Conservation (phyloP, 75 land plant genomes). For the Pinus tabuliformis region DNA sequence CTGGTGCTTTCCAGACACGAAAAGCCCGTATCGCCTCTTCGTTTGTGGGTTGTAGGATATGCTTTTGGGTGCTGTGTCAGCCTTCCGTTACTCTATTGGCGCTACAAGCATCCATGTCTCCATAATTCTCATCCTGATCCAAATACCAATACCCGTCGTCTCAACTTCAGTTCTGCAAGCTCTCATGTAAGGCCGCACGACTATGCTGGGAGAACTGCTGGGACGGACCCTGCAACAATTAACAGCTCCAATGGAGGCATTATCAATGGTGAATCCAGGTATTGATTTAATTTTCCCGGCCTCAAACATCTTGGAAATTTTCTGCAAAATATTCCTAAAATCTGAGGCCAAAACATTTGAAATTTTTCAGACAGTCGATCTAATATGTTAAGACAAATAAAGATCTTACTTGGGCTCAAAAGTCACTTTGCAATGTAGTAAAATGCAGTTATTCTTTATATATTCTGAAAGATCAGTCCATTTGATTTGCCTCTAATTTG, state of each 20-base stretch:
- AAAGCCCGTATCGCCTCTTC: constrained; percentile 70
- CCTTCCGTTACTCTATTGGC: constrained; percentile 55
- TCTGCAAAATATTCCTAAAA: too few relatives aligned
- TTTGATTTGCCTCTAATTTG: too few relatives aligned
- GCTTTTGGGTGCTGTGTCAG: constrained; percentile 52
- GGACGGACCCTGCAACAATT: neutral
- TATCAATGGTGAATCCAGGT: constrained; percentile 7
- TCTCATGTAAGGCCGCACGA: neutral
- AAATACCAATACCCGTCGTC: neutral
- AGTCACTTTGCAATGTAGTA: too few relatives aligned
- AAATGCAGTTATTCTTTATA: too few relatives aligned
- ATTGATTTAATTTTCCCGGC: neutral
- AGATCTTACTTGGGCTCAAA: too few relatives aligned
- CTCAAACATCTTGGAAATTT: too few relatives aligned
- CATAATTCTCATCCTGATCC: neutral
- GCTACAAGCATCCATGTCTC: constrained; percentile 19
- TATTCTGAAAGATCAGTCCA: too few relatives aligned
- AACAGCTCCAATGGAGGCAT: neutral
- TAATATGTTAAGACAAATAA: too few relatives aligned
- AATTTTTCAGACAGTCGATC: too few relatives aligned
- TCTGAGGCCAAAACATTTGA: too few relatives aligned
- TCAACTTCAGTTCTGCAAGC: neutral
- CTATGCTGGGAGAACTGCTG: neutral
- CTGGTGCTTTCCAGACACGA: constrained; percentile 53
- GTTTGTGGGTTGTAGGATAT: constrained; percentile 78